Evolutionary conservation across 306 rosid genomes (phyloP), one percentile per base, ranked within the genome.

Genomic region (Hippophae tibetana): DNA sequence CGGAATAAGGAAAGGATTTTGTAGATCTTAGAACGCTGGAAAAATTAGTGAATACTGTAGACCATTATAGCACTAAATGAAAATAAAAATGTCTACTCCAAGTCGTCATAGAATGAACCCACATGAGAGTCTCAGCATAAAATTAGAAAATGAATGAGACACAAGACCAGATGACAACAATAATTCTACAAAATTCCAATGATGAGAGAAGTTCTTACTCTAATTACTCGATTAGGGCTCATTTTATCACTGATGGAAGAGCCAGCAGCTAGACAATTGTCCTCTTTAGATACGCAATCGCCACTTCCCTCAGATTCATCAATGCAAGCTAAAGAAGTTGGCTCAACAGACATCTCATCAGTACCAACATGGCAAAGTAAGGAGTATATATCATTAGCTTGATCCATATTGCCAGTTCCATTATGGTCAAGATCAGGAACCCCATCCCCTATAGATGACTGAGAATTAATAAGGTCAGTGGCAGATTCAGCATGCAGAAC

Each of bases 401-500:
- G 41, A 55, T 14, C 76, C 10, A 13, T 6, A 54, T 50, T 40
- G 26, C 45, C 52, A 61, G 25, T 50, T 43, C n/a, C 65, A 43
- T 51, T 72, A 47, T 55, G 66, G 13, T 26, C 31, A 47, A 38
- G n/a, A 7, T 18, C 23, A 55, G 58, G 42, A 57, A 60, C 74
- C 68, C 70, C 64, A 27, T 7, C 56, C 8, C 23, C 50, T 47
- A 49, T 61, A 0, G 74, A 58, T 40, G 70, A 64, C 42, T 25
- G 65, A 53, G 67, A 26, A 11, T 23, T 65, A 4, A 47, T n/a
- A 13, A 61, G 45, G 70, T 49, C 66, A 10, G 66, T 52, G 42
- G 64, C 64, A 1, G 78, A 62, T 14, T 64, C 64, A 58, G 72
- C 58, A 69, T 56, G 61, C 62, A 81, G 68, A 72, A 69, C 79